Percentiles rank a stretch among this genome's conserved stretches.
Evolutionary conservation across 768 basidiomycete genomes (phyloP).

Genomic region (Boletus reticuloceps): DNA sequence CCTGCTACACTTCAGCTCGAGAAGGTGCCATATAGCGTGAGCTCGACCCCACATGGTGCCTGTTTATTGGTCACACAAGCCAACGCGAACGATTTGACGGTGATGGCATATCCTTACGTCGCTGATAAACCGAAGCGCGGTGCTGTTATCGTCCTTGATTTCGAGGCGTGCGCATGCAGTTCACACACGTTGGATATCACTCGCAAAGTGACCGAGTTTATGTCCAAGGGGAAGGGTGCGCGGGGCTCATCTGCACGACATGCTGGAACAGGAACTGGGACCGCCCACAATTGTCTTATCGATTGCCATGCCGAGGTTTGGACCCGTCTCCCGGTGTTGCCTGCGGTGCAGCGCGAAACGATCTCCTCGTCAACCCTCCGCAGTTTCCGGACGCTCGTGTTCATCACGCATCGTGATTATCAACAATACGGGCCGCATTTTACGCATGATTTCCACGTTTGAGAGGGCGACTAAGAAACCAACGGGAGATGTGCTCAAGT

Average conservation of each 20-base stretch:
- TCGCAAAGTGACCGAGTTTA: constrained; percentile 53
- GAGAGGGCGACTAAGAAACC: constrained; percentile 53
- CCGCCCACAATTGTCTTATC: constrained; percentile 48
- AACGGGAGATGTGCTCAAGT: constrained; percentile 41
- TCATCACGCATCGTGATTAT: constrained; percentile 41
- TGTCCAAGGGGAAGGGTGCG: constrained; percentile 44
- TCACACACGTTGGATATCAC: constrained; percentile 54
- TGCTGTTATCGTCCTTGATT: no score
- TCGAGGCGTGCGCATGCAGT: constrained; percentile 26
- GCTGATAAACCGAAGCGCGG: no score
- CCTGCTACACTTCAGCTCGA: no score
- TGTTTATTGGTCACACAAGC: no score
- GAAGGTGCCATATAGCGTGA: no score
- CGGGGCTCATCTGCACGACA: constrained; percentile 12
- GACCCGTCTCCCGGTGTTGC: constrained; percentile 57
- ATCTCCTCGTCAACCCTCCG: constrained; percentile 35
- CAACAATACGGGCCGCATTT: constrained; percentile 43
- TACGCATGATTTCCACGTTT: constrained; percentile 41
- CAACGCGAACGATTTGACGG: no score
- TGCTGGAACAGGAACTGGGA: constrained; percentile 3
- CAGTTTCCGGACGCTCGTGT: constrained; percentile 36
- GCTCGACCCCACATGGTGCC: no score
- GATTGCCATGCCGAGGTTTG: constrained; percentile 57
- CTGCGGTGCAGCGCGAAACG: constrained; percentile 50
- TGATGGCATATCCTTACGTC: no score